Conservation (phyloP, 805 yeast species). For the Candida nonsorbophila region DNA sequence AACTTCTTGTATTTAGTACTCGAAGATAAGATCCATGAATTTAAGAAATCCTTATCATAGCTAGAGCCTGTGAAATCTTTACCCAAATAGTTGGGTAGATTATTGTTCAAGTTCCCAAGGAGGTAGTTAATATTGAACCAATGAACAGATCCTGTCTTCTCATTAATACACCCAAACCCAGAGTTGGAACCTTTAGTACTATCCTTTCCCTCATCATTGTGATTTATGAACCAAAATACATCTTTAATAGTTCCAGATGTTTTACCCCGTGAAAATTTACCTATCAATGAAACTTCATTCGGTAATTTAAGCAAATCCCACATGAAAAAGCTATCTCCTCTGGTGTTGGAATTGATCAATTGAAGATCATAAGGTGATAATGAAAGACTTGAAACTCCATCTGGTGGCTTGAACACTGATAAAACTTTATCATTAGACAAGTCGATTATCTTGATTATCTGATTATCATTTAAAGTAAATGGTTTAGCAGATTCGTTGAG, state of each 20-base stretch:
- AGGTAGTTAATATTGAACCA: slow-evolving; percentile 48
- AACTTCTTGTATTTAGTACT: slow-evolving; percentile 8
- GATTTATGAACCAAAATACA: slow-evolving; percentile 48
- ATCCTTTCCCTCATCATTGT: slow-evolving; percentile 17
- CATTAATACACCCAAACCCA: slow-evolving; percentile 49
- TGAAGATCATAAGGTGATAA: slow-evolving; percentile 58
- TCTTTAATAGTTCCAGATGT: slow-evolving; percentile 50
- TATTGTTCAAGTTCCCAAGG: slow-evolving; percentile 24
- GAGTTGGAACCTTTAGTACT: slow-evolving; percentile 22
- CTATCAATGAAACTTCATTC: slow-evolving; percentile 46
- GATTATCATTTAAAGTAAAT: slow-evolving; percentile 20
- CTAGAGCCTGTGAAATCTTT: slow-evolving; percentile 7
- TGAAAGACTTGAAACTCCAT: slow-evolving; percentile 56
- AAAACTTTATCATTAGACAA: slow-evolving; percentile 33
- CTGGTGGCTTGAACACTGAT: slow-evolving; percentile 51
- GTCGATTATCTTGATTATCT: slow-evolving; percentile 43
- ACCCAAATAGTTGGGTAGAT: slow-evolving; percentile 22
- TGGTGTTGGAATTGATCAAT: slow-evolving; percentile 45
- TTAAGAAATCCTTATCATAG: slow-evolving; percentile 16
- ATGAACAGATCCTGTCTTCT: slow-evolving; percentile 55
- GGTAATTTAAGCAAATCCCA: slow-evolving; percentile 60
- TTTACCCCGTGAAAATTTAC: slow-evolving; percentile 58
- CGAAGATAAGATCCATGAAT: slow-evolving; percentile 46
- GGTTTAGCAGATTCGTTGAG: slow-evolving; percentile 13
- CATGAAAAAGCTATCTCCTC: slow-evolving; percentile 60